Conservation (phyloP, 1,284 basidiomycete species). For the Tranzscheliella williamsii region DNA sequence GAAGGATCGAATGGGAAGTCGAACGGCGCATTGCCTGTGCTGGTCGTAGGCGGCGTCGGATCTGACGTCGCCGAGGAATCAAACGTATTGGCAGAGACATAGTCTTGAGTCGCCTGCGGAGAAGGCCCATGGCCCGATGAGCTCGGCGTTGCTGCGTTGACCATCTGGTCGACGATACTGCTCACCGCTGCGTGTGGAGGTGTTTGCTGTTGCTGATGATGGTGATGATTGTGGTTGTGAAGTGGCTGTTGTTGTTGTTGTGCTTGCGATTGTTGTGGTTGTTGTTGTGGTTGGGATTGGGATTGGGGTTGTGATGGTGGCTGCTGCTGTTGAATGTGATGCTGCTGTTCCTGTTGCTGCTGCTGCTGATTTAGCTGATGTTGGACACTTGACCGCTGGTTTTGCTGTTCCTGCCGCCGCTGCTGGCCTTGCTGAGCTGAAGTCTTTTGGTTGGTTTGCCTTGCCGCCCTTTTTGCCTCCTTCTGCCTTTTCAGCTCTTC, state of each 20-base stretch:
- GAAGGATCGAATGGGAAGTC: slow-evolving; percentile 69
- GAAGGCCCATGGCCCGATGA: slow-evolving; percentile 33
- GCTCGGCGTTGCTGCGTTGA: slow-evolving; percentile 14
- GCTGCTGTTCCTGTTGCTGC: slow-evolving; percentile 7
- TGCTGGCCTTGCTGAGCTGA: not conserved
- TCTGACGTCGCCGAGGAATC: slow-evolving; percentile 18
- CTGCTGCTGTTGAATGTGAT: not conserved
- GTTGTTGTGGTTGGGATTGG: slow-evolving; percentile 4
- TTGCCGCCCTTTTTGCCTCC: slow-evolving; percentile 37
- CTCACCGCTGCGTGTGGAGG: slow-evolving; percentile 5
- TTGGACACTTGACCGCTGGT: too few relatives aligned
- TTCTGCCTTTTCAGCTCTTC: slow-evolving; percentile 45
- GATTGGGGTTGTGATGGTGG: too few relatives aligned
- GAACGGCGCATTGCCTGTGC: slow-evolving; percentile 1
- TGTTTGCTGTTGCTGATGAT: not conserved
- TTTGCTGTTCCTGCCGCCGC: not conserved
- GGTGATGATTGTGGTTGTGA: not conserved
- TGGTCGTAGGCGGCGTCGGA: slow-evolving; percentile 2
- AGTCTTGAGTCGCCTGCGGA: slow-evolving; percentile 33
- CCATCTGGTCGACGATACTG: slow-evolving; percentile 33
- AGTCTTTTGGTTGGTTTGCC: slow-evolving; percentile 6
- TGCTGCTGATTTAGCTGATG: slow-evolving; percentile 14
- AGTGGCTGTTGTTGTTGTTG: slow-evolving; percentile 8
- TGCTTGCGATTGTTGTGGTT: slow-evolving; percentile 4
- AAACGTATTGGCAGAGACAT: slow-evolving; percentile 27